Evolutionary conservation across 2,329 filamentous ascomycete genomes (phyloP).

Genomic region (Phaeosphaeriaceae sp.): DNA sequence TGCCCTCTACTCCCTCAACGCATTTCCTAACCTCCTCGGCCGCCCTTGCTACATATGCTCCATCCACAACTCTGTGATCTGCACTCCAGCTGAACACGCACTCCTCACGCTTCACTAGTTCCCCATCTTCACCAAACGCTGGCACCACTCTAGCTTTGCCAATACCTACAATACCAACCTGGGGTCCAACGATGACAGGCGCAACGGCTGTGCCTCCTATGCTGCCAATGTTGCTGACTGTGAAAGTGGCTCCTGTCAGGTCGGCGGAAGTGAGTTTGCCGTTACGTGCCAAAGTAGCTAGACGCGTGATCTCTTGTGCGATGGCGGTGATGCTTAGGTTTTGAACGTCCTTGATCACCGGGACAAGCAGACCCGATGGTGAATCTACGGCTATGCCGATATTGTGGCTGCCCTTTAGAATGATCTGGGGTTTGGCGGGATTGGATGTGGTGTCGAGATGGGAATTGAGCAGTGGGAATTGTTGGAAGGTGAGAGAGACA

Average conservation of each 20-base stretch:
- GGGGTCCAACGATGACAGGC: slow-evolving; percentile 87
- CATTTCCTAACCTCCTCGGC: slow-evolving; percentile 80
- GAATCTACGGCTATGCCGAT: slow-evolving; percentile 97
- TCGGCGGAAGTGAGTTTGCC: slow-evolving; percentile 79
- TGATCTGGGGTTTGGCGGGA: slow-evolving; percentile 73
- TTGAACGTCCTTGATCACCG: slow-evolving; percentile 86
- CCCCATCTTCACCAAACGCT: slow-evolving; percentile 68
- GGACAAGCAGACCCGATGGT: slow-evolving; percentile 84
- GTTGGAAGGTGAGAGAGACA: slow-evolving; percentile 81
- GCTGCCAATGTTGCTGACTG: slow-evolving; percentile 94
- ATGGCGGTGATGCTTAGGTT: slow-evolving; percentile 79
- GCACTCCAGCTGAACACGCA: slow-evolving; percentile 96
- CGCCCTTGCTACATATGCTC: slow-evolving; percentile 91
- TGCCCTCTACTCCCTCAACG: slow-evolving; percentile 84
- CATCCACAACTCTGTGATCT: slow-evolving; percentile 92
- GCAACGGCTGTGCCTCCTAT: slow-evolving; percentile 92
- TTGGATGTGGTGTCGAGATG: slow-evolving; percentile 72
- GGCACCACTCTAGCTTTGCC: slow-evolving; percentile 83
- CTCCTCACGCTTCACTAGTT: slow-evolving; percentile 77
- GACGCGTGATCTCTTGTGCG: slow-evolving; percentile 75
- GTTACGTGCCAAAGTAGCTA: slow-evolving; percentile 75
- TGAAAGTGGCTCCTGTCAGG: slow-evolving; percentile 87
- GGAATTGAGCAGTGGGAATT: slow-evolving; percentile 87
- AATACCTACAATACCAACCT: slow-evolving; percentile 91
- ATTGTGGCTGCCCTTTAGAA: slow-evolving; percentile 87